A percentile compares a stretch with the other conserved stretches of the same genome.
These are phyloP conservation scores for Aspergillus egyptiacus DNA, from an alignment of 495 filamentous ascomycete species.

Conservation along the genomic window DNA sequence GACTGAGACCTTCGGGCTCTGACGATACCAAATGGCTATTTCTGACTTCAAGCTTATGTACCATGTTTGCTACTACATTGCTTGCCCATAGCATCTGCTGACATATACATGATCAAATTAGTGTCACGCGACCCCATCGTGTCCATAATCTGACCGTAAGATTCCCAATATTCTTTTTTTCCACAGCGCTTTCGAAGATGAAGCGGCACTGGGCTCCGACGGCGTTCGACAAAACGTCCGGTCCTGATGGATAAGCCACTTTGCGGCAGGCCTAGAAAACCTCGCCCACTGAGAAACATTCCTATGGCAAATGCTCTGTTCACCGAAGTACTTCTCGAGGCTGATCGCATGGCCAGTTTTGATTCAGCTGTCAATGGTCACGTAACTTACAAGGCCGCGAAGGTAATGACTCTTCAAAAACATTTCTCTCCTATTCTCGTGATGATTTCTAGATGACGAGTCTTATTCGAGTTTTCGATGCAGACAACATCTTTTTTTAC, in stretches of 20 bases:
- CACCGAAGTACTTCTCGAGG: conserved; percentile 22
- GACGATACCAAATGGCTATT: conserved; percentile 87
- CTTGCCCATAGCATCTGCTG: conserved; percentile 17
- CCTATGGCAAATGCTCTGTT: conserved; percentile 19
- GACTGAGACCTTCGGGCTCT: conserved; percentile 75
- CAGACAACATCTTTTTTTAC: conserved; percentile 50
- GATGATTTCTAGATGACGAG: conserved; percentile 58
- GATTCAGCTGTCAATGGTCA: not conserved
- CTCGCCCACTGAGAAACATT: conserved; percentile 85
- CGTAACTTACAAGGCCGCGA: not conserved
- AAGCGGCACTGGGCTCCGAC: conserved; percentile 99
- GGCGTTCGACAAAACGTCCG: conserved; percentile 42
- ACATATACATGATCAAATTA: conserved; percentile 23
- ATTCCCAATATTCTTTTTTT: conserved; percentile 14
- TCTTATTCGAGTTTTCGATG: conserved; percentile 58
- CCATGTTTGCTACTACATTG: conserved; percentile 1
- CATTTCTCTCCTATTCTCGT: conserved; percentile 27
- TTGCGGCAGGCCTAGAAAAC: conserved; percentile 99
- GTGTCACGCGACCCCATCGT: not conserved
- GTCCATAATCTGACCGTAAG: conserved; percentile 26
- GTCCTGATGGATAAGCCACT: conserved; percentile 81
- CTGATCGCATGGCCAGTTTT: conserved; percentile 21
- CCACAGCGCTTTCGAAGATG: conserved; percentile 76
- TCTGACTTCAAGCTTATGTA: conserved; percentile 52
- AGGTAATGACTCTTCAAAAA: conserved; percentile 16